A percentile compares a stretch with the other conserved stretches of the same genome.
phyloP scores from a whole-genome alignment of 1,139 yeast species.

The Barnettozyma hawaiiensis region DNA sequence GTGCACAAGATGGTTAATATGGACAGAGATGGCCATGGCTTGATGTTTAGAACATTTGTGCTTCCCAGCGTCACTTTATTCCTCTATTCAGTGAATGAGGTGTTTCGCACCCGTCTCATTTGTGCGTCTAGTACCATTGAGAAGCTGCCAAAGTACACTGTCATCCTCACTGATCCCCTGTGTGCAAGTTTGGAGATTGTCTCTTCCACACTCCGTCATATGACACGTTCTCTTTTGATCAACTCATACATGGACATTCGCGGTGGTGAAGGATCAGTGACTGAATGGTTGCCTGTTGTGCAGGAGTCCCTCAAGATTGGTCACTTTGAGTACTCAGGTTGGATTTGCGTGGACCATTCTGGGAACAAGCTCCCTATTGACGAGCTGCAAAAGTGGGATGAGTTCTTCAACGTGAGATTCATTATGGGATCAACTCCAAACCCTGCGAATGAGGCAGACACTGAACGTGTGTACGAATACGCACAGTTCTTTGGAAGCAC shows the following conservation, averaged over 20 bases:
- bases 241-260: constrained; percentile 6
- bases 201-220: not conserved
- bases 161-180: constrained; percentile 2
- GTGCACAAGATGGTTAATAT: constrained; percentile 6
- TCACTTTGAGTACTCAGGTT: not conserved
- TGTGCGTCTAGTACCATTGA: not conserved
- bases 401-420: constrained; percentile 3
- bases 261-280: not conserved
- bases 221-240: constrained; percentile 5
- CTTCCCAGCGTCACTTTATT: constrained; percentile 1
- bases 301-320: not conserved
- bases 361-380: constrained; percentile 1
- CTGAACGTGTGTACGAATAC: constrained; percentile 3
- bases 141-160: constrained; percentile 1
- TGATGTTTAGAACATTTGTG: constrained; percentile 2
- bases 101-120: not conserved
- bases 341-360: not conserved
- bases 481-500: constrained; percentile 9
- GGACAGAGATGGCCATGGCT: not conserved
- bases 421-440: constrained; percentile 1
- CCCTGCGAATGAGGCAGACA: constrained; percentile 1
- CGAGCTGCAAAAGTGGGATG: constrained; percentile 1
- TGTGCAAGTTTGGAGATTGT: constrained; percentile 1
- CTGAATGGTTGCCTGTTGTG: not conserved
- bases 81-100: not conserved